Conservation (phyloP, 768 basidiomycete genomes). For the Xanthoconium purpureum region DNA sequence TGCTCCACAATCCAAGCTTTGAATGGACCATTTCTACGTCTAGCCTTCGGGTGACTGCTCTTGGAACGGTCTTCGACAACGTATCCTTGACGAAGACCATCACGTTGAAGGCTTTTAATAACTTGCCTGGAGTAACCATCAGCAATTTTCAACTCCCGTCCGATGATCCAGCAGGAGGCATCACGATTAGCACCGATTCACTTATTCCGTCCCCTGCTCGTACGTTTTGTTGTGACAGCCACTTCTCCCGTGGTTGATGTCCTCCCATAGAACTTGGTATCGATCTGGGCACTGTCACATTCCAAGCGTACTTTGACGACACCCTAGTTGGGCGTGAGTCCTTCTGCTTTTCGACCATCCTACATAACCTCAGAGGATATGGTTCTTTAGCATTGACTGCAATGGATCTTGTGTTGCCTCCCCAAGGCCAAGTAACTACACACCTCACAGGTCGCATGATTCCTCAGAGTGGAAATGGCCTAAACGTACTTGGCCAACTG, state of each 20-base stretch:
- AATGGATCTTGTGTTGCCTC: slow-evolving; percentile 46
- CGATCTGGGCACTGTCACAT: slow-evolving; percentile 60
- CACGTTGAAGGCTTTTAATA: slow-evolving; percentile 68
- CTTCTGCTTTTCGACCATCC: not conserved
- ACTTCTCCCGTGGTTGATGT: slow-evolving; percentile 10
- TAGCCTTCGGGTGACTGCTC: slow-evolving; percentile 59
- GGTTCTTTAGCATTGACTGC: slow-evolving; percentile 47
- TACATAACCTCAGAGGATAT: not conserved
- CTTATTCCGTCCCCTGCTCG: slow-evolving; percentile 64
- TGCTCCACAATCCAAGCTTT: slow-evolving; percentile 63
- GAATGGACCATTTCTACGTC: slow-evolving; percentile 68
- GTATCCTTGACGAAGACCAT: slow-evolving; percentile 59
- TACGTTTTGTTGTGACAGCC: slow-evolving; percentile 35
- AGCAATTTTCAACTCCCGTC: slow-evolving; percentile 68
- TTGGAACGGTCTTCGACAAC: slow-evolving; percentile 67
- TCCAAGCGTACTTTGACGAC: slow-evolving; percentile 58
- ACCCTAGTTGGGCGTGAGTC: slow-evolving; percentile 59
- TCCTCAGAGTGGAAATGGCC: slow-evolving; percentile 54
- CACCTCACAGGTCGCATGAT: slow-evolving; percentile 64
- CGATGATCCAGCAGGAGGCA: slow-evolving; percentile 66
- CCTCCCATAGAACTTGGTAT: slow-evolving; percentile 58
- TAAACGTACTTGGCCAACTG: slow-evolving; percentile 55
- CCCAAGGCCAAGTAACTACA: slow-evolving; percentile 44
- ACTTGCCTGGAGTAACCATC: slow-evolving; percentile 66
- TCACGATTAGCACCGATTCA: slow-evolving; percentile 66